A percentile compares a stretch with the other conserved stretches of the same genome.
These are phyloP conservation scores for Pseudogymnoascus sp. DNA, from an alignment of 2,329 filamentous ascomycete genomes.

Conservation along the genomic window DNA sequence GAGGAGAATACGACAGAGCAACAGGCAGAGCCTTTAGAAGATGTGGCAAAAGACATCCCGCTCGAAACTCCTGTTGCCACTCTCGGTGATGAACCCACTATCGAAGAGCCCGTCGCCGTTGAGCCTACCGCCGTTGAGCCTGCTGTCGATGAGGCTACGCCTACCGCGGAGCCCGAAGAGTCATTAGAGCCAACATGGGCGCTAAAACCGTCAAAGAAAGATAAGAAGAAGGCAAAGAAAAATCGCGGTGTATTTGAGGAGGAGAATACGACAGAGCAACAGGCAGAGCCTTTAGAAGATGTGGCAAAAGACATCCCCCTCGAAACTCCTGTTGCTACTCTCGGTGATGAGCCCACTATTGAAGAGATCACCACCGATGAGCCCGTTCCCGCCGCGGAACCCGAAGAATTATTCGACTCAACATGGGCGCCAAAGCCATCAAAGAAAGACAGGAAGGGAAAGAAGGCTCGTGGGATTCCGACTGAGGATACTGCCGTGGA, in stretches of 20 bases:
- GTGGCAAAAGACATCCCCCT: not conserved
- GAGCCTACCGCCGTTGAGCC: not conserved
- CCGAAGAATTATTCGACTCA: not conserved
- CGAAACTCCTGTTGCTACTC: not conserved
- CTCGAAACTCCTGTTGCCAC: not conserved
- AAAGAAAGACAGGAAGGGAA: slow-evolving; percentile 23
- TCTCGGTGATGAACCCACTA: not conserved
- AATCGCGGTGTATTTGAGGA: not conserved
- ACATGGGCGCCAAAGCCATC: slow-evolving; percentile 1
- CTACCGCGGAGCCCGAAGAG: slow-evolving; percentile 19
- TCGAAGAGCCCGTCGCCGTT: not conserved
- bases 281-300: not conserved
- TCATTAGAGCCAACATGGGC: not conserved
- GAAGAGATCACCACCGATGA: not conserved
- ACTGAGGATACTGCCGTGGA: not conserved
- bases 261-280: not conserved
- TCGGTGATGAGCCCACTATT: not conserved
- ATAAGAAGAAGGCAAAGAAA: slow-evolving; percentile 4
- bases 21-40: not conserved
- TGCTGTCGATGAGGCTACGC: not conserved
- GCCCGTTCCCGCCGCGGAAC: not conserved
- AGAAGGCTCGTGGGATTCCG: slow-evolving; percentile 25
- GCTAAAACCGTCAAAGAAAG: slow-evolving; percentile 1
- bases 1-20: not conserved
- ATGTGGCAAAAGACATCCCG: not conserved